Percentiles rank a stretch among this genome's conserved stretches.
phyloP scores from a whole-genome alignment of 2,329 filamentous ascomycete species.

The Penicillium nordicum region DNA sequence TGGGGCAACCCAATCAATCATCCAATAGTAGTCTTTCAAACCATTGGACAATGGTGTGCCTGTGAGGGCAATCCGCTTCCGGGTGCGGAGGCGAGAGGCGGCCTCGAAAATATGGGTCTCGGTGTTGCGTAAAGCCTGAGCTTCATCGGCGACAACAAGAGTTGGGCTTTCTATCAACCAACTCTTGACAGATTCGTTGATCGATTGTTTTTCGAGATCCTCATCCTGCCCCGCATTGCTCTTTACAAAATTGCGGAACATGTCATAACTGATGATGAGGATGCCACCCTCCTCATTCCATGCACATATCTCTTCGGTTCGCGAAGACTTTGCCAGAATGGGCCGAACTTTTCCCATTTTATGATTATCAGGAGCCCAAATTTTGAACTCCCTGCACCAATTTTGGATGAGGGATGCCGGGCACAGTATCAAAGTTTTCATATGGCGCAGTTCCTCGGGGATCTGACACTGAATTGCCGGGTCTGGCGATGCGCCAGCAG shows the following conservation, averaged over 20 bases:
- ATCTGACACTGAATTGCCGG: too few species aligned
- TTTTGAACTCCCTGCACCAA: too few species aligned
- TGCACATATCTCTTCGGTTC: slow-evolving; percentile 42
- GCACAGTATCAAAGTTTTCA: too few species aligned
- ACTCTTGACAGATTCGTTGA: slow-evolving; percentile 32
- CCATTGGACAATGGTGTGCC: slow-evolving; percentile 85
- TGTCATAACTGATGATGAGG: slow-evolving; percentile 70
- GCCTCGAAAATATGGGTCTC: slow-evolving; percentile 51
- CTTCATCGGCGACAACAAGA: slow-evolving; percentile 81
- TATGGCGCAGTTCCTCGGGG: too few species aligned
- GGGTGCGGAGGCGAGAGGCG: slow-evolving; percentile 61
- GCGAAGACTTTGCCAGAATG: background rate
- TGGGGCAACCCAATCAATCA: slow-evolving; percentile 83
- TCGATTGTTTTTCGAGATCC: slow-evolving; percentile 35
- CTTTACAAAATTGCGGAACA: slow-evolving; percentile 50
- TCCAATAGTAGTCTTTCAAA: slow-evolving; percentile 76
- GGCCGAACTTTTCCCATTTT: slow-evolving; percentile 32
- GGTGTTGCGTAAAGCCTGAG: slow-evolving; percentile 72
- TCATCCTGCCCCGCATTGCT: background rate
- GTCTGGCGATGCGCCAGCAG: slow-evolving; percentile 56
- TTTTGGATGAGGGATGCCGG: too few species aligned
- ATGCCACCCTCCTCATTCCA: slow-evolving; percentile 69
- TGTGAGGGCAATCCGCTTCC: slow-evolving; percentile 74
- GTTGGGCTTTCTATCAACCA: slow-evolving; percentile 61
- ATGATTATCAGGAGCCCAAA: too few species aligned